Evolutionary conservation across 805 yeast genomes (phyloP), one percentile per base, ranked within the genome.

Genomic region (Nakazawaea ambrosiae): DNA sequence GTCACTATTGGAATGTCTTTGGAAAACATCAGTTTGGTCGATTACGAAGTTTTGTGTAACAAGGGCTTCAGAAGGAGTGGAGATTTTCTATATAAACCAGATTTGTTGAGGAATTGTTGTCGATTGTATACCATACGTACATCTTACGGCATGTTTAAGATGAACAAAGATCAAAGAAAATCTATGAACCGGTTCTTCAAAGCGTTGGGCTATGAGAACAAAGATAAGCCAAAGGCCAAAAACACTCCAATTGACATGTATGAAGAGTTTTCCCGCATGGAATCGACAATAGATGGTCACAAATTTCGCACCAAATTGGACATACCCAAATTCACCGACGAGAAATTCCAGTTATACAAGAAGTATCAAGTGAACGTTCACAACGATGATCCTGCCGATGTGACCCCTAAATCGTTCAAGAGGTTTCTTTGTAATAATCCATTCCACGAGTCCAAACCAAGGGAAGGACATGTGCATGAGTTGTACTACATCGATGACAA

Each of bases 51-150:
- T 16, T 53, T 84, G 45, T 74, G 89, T 48, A 78, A 86, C 47
- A 60, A 66, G 46, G 95, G 95, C 2, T 87, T 73, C 51, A 72
- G 95, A 54, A 63, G 97, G 38, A 81, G 92, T 23, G 96, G 96
- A 0, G 54, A 58, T 2, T 82, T 75, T 45, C 36, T 57, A 17
- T 57, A 70, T 39, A 63, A 70, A 49, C 76, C 84, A 1, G 96
- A 89, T 53, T 55, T 75, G 43, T 50, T 81, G 22, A 57, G 88
- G 27, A 75, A 75, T 29, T 88, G 97, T 53, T 88, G 97, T 49
- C 67, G 89, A 16, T 68, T 78, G 55, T 85, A 75, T 53, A 81
- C 96, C 0, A 84, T 88, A 14, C 56, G 96, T 37, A 78, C 94
- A 0, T 63, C 63, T 17, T 56, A 71, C 14, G 51, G 50, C 0